Evolutionary conservation across 2,329 filamentous ascomycete species (phyloP), one percentile per base, ranked within the genome.

Genomic region (Purpureocillium lavendulum): DNA sequence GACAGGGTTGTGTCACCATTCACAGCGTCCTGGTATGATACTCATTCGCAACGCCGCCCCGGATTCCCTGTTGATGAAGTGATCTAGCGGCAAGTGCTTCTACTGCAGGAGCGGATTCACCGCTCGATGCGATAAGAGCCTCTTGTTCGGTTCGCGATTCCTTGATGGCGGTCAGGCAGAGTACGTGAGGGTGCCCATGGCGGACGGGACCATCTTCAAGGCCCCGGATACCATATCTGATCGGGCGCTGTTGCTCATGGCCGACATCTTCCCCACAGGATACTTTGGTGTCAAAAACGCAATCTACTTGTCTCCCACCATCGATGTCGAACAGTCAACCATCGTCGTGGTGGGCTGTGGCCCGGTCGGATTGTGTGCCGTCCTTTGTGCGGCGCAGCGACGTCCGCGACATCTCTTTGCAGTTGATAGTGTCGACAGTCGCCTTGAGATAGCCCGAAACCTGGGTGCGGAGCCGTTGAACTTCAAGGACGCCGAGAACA

Each of bases 241-340:
- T 49, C 75, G 84, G 47, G 79, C 79, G 29, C 70, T 94, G 36
- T 79, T 94, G 7, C 72, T 95, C 18, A 94, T 95, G 88, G 87
- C 86, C 13, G 88, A 95, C 56, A 94, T 95, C 52, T 94, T 92
- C 61, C 88, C 88, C 2, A 87, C 82, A 0, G 85, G 89, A 7
- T 94, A 79, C 64, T 94, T 89, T 51, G 88, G 86, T 7, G 85
- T 85, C 4, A 72, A 74, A 41, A 92, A 87, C 53, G 89, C 80
- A 7, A 82, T 94, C 59, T 75, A 76, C 41, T 64, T 81, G 53
- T 69, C 82, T 30, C 49, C 52, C 16, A 48, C 45, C n/a, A 44
- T 55, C 5, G 46, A 57, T 17, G 44, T 62, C n/a, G 53, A 58
- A n/a, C 51, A 65, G 12, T 76, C 80, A 43, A 85, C 82, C 0